Conservation (phyloP, 352 stramenopile genomes). For the Phytophthora sansomeana region DNA sequence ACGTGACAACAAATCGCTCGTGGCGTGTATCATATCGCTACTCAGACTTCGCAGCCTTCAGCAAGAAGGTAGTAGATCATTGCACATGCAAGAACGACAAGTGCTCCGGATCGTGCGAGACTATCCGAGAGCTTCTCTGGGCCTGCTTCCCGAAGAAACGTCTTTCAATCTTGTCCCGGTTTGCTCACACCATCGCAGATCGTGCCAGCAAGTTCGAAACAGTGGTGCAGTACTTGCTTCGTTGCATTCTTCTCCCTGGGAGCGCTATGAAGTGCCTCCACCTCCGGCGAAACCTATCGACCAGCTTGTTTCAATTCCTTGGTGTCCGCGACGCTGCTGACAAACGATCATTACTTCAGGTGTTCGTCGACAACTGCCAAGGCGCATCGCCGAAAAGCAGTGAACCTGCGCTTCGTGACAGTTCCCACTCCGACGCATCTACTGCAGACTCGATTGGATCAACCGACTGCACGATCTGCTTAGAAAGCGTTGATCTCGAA, state of each 20-base stretch:
- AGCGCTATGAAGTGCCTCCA: slow-evolving; percentile 69
- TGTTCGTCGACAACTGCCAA: slow-evolving; percentile 70
- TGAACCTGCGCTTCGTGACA: slow-evolving; percentile 13
- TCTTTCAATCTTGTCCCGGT: slow-evolving; percentile 42
- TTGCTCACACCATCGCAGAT: slow-evolving; percentile 44
- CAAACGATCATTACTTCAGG: slow-evolving; percentile 68
- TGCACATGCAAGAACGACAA: slow-evolving; percentile 58
- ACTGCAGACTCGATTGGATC: slow-evolving; percentile 39
- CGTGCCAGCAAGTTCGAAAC: slow-evolving; percentile 63
- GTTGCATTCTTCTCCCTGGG: slow-evolving; percentile 62
- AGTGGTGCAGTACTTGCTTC: slow-evolving; percentile 67
- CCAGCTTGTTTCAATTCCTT: slow-evolving; percentile 62
- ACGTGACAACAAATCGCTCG: slow-evolving; percentile 44
- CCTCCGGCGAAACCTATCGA: slow-evolving; percentile 50
- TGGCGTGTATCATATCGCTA: slow-evolving; percentile 64
- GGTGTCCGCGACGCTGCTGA: slow-evolving; percentile 50
- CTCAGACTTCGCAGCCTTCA: slow-evolving; percentile 66
- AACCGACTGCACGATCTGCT: slow-evolving; percentile 50
- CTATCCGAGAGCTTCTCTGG: slow-evolving; percentile 65
- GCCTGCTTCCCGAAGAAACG: slow-evolving; percentile 66
- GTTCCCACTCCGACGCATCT: slow-evolving; percentile 36
- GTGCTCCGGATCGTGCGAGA: slow-evolving; percentile 65
- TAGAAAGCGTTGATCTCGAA: slow-evolving; percentile 46
- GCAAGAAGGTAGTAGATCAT: slow-evolving; percentile 49
- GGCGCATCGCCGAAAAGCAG: not conserved